Evolutionary conservation across 306 rosid genomes (phyloP), one percentile per base, ranked within the genome.

Genomic region (Prinsepia uniflora): DNA sequence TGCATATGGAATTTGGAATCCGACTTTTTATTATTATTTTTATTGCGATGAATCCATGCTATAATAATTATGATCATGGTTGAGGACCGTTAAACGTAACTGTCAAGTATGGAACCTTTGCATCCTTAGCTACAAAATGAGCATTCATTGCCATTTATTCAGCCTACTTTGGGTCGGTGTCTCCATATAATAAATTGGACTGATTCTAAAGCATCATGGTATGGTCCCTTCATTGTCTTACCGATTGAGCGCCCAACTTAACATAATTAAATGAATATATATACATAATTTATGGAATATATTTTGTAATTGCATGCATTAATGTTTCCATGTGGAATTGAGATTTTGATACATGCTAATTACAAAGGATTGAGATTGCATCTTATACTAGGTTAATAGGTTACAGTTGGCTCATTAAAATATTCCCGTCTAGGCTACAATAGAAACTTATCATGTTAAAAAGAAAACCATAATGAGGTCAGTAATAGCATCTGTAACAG

Each of bases 41-140:
- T 15, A 46, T 30, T 2, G 30, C 30, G n/a, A 58, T 46, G 56
- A 70, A 13, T 20, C 53, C 53, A 42, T 70, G 53, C 64, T 40
- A 24, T 70, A 40, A 24, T 71, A 43, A 65, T 65, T 7, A 71
- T 71, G 56, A 0, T 22, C 18, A 42, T 22, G 53, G 20, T 47
- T 8, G 12, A 6, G 6, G 9, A 56, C n/a, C 6, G 39, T 10
- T 71, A 36, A 71, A 71, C 67, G 40, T 71, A 59, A n/a, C 67
- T 30, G 44, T 60, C 75, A 58, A 60, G 59, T 13, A 47, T 66
- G 44, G 56, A 13, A 12, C 10, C 34, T 34, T 46, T 48, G 20
- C 42, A 11, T 6, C 34, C 30, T 34, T 46, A 53, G 40, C 36
- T 11, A 72, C 13, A 60, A 59, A 47, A 59, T 42, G 73, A 55